These are phyloP conservation scores for Trichocomaceae sp. DNA, from an alignment of 2,329 filamentous ascomycete genomes.

Conservation along the genomic window DNA sequence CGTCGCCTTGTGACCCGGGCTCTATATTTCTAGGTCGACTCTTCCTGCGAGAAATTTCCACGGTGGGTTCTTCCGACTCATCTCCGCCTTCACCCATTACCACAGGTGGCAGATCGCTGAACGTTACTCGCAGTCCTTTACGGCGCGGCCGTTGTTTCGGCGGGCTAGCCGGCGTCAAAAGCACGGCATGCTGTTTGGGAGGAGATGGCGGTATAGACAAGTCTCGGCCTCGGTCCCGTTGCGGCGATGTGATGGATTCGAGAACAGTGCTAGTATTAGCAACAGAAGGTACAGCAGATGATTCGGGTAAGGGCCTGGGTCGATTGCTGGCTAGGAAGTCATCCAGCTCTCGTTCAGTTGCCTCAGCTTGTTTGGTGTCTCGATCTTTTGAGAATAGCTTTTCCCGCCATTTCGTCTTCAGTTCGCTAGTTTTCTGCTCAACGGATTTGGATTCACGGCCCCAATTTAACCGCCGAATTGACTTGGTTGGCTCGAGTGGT, in stretches of 20 bases:
- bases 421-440: conserved; percentile 12
- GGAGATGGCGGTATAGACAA: conserved; percentile 18
- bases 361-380: conserved; percentile 23
- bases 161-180: conserved; percentile 17
- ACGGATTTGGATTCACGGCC: not conserved
- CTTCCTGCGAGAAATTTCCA: conserved; percentile 59
- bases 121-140: conserved; percentile 68
- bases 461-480: conserved; percentile 11
- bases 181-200: conserved; percentile 16
- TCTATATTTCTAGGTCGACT: not conserved
- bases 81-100: conserved; percentile 90
- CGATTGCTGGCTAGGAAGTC: conserved; percentile 54
- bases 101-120: conserved; percentile 65
- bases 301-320: conserved; percentile 23
- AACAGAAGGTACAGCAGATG: conserved; percentile 15
- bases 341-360: conserved; percentile 44
- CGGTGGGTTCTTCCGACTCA: conserved; percentile 65
- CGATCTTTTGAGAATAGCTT: conserved; percentile 44
- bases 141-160: conserved; percentile 40
- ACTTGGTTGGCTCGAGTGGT: conserved; percentile 17
- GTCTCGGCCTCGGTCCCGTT: no score
- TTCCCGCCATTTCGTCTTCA: conserved; percentile 41
- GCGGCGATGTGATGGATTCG: conserved; percentile 17
- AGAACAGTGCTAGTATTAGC: not conserved
- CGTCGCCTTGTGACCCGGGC: not conserved